Evolutionary conservation across 306 rosid species (phyloP), one percentile per base, ranked within the genome.

Genomic region (Hippophae gyantsensis): DNA sequence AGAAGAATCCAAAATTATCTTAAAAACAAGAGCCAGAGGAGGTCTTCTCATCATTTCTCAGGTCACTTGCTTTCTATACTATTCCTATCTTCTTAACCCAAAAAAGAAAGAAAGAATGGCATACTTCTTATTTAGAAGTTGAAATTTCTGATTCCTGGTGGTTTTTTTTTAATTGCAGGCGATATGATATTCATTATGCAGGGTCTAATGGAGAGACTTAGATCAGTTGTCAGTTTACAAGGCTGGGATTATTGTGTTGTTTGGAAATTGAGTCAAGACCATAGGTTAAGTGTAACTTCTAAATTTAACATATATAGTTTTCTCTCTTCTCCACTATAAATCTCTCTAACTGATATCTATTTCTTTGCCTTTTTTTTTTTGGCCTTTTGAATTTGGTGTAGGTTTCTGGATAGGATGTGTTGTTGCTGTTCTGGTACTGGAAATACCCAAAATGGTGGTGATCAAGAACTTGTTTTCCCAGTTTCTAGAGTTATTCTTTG

Each of bases 361-460:
- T 40, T 51, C 43, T 51, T 27, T 52, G 49, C 59, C 27, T 60
- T 49, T 25, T 58, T 23, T 41, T 10, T 13, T 18, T 18, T 47
- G 26, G 70, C 75, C 59, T 50, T 54, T 52, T 60, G 11, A 61
- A 44, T 9, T 67, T 55, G 67, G 59, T 14, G 61, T 62, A 92
- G 99, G 79, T 82, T 67, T 72, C 72, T 88, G 45, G 99, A 88
- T 67, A 80, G 83, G 90, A 60, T 83, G 72, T 85, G 80, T 43
- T 92, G 99, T 48, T 86, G 90, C 52, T 92, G 97, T 79, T 84
- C 74, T 76, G 99, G 97, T 67, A 70, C 73, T 69, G 88, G 80
- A 42, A 56, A 60, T 53, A 70, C 61, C 13, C 79, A 76, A 62
- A 81, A 75, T 69, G 75, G 43, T 38, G 93, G 77, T 44, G 94